These are phyloP conservation scores for Suillus discolor DNA, from an alignment of 768 basidiomycete species.

Conservation along the genomic window DNA sequence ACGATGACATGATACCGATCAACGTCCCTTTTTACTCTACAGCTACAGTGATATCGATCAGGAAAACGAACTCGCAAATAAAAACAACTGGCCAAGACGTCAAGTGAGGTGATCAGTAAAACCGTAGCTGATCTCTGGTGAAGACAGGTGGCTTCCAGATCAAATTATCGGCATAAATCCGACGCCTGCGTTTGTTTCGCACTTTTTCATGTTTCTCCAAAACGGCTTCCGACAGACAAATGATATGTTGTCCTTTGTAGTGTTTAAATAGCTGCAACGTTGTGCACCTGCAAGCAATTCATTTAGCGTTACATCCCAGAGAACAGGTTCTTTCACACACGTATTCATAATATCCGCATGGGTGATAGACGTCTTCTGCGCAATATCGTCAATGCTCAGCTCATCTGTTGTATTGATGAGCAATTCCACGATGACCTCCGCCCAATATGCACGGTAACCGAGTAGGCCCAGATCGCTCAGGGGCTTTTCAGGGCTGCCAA, in stretches of 20 bases:
- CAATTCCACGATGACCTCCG: conserved; percentile 92
- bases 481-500: conserved; percentile 98
- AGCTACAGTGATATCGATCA: conserved; percentile 23
- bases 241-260: conserved; percentile 92
- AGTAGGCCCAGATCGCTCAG: conserved; percentile 92
- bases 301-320: conserved; percentile 17
- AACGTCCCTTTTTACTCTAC: conserved; percentile 16
- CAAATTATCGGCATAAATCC: conserved; percentile 79
- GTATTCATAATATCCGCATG: conserved; percentile 98
- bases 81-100: not conserved
- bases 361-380: conserved; percentile 92
- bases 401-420: conserved; percentile 72
- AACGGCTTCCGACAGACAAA: conserved; percentile 88
- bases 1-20: conserved; percentile 16
- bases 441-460: conserved; percentile 96
- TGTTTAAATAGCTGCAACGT: conserved; percentile 95
- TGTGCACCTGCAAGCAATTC: conserved; percentile 66
- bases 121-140: conserved; percentile 86
- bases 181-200: conserved; percentile 72
- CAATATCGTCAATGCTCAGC: conserved; percentile 95
- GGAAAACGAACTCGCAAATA: conserved; percentile 2
- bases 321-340: conserved; percentile 53
- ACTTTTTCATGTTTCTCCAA: conserved; percentile 90
- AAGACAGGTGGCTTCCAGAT: conserved; percentile 97
- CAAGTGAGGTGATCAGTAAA: conserved; percentile 37